Conservation (phyloP, 2,329 filamentous ascomycete genomes). For the Dothiorella sarmentorum region DNA sequence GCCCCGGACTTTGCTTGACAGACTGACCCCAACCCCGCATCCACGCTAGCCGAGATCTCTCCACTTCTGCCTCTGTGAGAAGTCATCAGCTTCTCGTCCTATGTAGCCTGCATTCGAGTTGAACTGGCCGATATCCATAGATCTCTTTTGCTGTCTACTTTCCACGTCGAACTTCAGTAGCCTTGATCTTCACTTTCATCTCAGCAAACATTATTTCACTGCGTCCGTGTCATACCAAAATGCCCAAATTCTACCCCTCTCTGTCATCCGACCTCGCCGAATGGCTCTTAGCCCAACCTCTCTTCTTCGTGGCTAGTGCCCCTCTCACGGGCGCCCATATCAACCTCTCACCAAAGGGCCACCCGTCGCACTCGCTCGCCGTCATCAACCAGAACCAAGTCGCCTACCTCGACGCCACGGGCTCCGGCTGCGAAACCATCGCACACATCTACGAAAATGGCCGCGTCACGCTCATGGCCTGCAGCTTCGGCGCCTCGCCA, state of each 20-base stretch:
- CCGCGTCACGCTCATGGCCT: slow-evolving; percentile 71
- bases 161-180: no score
- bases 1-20: not conserved
- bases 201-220: no score
- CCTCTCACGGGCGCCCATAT: slow-evolving; percentile 65
- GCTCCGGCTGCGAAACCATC: slow-evolving; percentile 73
- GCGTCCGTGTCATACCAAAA: slow-evolving; percentile 31
- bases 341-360: slow-evolving; percentile 74
- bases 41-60: not conserved
- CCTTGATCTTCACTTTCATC: not conserved
- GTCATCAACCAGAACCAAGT: slow-evolving; percentile 57
- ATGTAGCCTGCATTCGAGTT: no score
- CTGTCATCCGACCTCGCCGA: slow-evolving; percentile 54
- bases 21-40: slow-evolving; percentile 7
- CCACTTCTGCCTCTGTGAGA: not conserved
- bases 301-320: slow-evolving; percentile 75
- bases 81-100: not conserved
- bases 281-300: slow-evolving; percentile 64
- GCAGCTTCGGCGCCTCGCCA: slow-evolving; percentile 58
- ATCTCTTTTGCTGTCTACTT: no score
- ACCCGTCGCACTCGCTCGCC: slow-evolving; percentile 59
- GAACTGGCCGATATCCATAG: no score
- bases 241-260: slow-evolving; percentile 58
- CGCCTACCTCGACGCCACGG: slow-evolving; percentile 71
- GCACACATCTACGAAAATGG: slow-evolving; percentile 74